phyloP scores from a whole-genome alignment of 2,329 filamentous ascomycete species.

The Ophiostoma tasmaniense region DNA sequence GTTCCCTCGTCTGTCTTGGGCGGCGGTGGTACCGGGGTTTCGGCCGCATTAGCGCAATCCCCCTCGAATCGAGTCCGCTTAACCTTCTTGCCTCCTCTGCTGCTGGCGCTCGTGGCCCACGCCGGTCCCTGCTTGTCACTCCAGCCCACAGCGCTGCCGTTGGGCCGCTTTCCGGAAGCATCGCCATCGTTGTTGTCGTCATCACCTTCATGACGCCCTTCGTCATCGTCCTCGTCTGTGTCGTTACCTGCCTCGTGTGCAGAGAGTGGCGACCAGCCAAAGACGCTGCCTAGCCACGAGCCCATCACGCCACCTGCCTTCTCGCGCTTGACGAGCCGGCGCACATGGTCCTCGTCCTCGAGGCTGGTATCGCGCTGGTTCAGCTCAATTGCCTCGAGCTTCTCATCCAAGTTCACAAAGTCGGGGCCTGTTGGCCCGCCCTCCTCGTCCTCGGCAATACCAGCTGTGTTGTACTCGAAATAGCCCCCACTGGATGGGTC shows the following conservation, averaged over 20 bases:
- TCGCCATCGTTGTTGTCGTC: conserved; percentile 31
- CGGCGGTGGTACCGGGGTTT: conserved; percentile 41
- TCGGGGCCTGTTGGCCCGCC: conserved; percentile 44
- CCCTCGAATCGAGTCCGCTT: conserved; percentile 32
- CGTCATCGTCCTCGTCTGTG: conserved; percentile 30
- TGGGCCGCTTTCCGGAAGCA: conserved; percentile 25
- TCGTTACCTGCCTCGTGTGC: conserved; percentile 52
- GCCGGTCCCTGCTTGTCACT: conserved; percentile 6
- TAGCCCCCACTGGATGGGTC: conserved; percentile 1
- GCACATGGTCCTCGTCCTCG: conserved; percentile 52
- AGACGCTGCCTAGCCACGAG: conserved; percentile 50
- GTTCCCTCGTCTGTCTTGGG: conserved; percentile 48
- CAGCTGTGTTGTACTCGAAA: conserved; percentile 11
- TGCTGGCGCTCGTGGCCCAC: conserved; percentile 3
- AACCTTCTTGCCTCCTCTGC: not conserved
- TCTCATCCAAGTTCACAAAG: conserved; percentile 55
- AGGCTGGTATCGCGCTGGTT: conserved; percentile 37
- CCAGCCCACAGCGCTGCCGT: conserved; percentile 13
- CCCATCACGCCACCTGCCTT: conserved; percentile 43
- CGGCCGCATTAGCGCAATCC: conserved; percentile 30
- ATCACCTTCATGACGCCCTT: conserved; percentile 31
- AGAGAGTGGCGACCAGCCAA: conserved; percentile 54
- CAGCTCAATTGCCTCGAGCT: conserved; percentile 44
- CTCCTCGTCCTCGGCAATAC: conserved; percentile 30
- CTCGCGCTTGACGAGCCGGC: conserved; percentile 46